Conservation (phyloP, 2,329 filamentous ascomycete species). For the Drechslerella coelobrocha region DNA sequence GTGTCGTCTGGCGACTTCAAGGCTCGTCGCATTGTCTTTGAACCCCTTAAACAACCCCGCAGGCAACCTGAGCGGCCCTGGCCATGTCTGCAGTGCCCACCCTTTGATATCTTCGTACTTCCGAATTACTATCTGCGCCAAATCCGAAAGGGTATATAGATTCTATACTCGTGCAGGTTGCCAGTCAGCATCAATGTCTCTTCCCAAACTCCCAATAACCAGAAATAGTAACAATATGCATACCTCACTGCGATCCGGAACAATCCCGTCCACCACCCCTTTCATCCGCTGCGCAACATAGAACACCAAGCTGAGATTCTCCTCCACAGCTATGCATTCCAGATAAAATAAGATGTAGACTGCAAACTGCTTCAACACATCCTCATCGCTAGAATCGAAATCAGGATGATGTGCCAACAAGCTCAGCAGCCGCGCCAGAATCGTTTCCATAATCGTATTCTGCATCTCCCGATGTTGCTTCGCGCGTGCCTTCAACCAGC, state of each 20-base stretch:
- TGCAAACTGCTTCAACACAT: constrained; percentile 75
- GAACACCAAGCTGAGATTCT: constrained; percentile 86
- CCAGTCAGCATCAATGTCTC: neutral
- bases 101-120: constrained; percentile 85
- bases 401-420: constrained; percentile 93
- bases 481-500: constrained; percentile 85
- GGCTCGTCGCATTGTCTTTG: constrained; percentile 76
- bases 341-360: constrained; percentile 92
- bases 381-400: constrained; percentile 71
- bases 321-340: constrained; percentile 78
- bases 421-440: constrained; percentile 82
- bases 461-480: constrained; percentile 62
- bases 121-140: constrained; percentile 80
- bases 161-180: constrained; percentile 60
- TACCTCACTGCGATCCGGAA: constrained; percentile 66
- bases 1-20: constrained; percentile 83
- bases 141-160: constrained; percentile 85
- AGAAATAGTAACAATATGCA: constrained; percentile 35
- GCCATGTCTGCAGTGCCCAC: constrained; percentile 84
- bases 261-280: constrained; percentile 81
- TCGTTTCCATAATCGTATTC: constrained; percentile 75
- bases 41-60: constrained; percentile 78
- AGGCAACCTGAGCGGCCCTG: constrained; percentile 80
- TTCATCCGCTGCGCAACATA: constrained; percentile 93
- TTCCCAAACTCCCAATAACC: neutral